Conservation (phyloP, 2,329 filamentous ascomycete species). For the Epichloe sylvatica region DNA sequence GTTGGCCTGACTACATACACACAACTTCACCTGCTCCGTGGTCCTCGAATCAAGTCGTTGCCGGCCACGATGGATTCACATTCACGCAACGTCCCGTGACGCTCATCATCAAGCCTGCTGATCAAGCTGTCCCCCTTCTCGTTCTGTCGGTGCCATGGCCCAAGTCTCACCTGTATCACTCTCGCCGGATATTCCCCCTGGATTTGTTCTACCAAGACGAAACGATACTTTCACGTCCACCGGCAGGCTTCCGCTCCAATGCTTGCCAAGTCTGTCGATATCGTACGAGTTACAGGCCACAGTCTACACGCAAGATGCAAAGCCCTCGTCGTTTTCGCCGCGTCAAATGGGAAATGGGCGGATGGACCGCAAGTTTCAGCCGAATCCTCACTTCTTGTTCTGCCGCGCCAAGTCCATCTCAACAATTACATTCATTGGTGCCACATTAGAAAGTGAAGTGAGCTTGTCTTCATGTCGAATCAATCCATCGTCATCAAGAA, state of each 20-base stretch:
- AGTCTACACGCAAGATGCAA: too few relatives aligned
- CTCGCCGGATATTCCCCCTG: not conserved
- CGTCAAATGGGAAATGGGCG: too few relatives aligned
- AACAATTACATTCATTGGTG: too few relatives aligned
- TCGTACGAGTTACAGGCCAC: too few relatives aligned
- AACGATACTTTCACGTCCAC: not conserved
- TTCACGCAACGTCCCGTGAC: not conserved
- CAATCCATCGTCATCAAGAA: not conserved
- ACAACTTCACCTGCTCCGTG: too few relatives aligned
- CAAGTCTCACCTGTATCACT: not conserved
- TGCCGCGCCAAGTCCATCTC: too few relatives aligned
- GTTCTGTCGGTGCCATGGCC: not conserved
- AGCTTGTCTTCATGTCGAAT: not conserved
- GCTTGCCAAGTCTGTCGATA: too few relatives aligned
- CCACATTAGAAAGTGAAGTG: too few relatives aligned
- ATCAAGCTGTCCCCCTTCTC: not conserved
- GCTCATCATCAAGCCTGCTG: not conserved
- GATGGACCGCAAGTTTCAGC: too few relatives aligned
- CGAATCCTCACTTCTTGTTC: not conserved
- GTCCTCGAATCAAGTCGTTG: too few relatives aligned
- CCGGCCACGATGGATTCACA: not conserved
- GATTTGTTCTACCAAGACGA: not conserved
- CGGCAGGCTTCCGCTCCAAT: not conserved
- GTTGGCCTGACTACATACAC: too few relatives aligned
- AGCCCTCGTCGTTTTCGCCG: too few relatives aligned